phyloP scores from a whole-genome alignment of 164 flowering plant genomes.

The Vitis vinifera region ASM3070453v1 NC_081810.1:22367501-22368000 shows the following conservation, averaged over 20 bases:
- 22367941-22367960: constrained; percentile 19
- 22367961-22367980: constrained; percentile 15
- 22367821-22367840: constrained; percentile 22
- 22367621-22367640: no score
- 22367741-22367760: no score
- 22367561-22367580: no score
- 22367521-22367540: no score
- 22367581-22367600: no score
- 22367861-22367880: constrained; percentile 18
- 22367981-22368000: constrained; percentile 36
- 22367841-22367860: constrained; percentile 21
- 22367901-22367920: constrained; percentile 48
- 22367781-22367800: constrained; percentile 15
- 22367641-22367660: no score
- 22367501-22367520: no score
- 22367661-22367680: no score
- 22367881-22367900: constrained; percentile 19
- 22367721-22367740: constrained; percentile 46
- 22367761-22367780: constrained; percentile 12
- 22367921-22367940: no score
- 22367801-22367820: constrained; percentile 3
- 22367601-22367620: no score
- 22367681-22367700: no score
- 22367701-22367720: constrained; percentile 46
- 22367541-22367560: no score